Percentiles rank a stretch among this genome's conserved stretches.
phyloP scores from a whole-genome alignment of 805 yeast species.

The Nakazawaea wickerhamii region DNA sequence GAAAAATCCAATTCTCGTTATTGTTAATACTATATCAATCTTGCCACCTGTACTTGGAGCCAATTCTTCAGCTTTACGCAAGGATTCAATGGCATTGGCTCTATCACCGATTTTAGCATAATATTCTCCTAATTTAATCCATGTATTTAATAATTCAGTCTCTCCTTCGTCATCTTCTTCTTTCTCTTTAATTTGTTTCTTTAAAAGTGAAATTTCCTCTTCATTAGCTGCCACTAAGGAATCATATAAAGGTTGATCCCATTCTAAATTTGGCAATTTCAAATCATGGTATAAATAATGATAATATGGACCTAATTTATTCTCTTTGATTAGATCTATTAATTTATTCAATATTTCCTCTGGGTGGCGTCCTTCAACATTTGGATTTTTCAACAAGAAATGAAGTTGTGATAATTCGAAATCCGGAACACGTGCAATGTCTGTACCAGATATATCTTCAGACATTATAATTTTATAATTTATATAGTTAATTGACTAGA shows the following conservation, averaged over 20 bases:
- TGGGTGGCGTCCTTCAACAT: constrained; percentile 31
- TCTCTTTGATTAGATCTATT: constrained; percentile 45
- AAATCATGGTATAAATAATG: constrained; percentile 51
- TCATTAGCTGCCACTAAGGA: constrained; percentile 48
- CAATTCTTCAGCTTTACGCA: constrained; percentile 67
- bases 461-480: constrained; percentile 16
- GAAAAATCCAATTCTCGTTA: constrained; percentile 86
- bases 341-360: constrained; percentile 39
- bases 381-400: constrained; percentile 46
- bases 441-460: constrained; percentile 39
- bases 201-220: constrained; percentile 47
- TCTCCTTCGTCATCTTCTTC: constrained; percentile 81
- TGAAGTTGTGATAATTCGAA: constrained; percentile 76
- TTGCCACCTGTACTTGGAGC: constrained; percentile 87
- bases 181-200: constrained; percentile 45
- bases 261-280: constrained; percentile 35
- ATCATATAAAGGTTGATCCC: constrained; percentile 57
- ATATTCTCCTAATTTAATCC: constrained; percentile 80
- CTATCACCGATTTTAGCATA: constrained; percentile 83
- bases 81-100: constrained; percentile 57
- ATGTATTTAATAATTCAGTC: constrained; percentile 68
- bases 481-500: background rate
- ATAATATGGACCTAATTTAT: constrained; percentile 81
- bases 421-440: constrained; percentile 67
- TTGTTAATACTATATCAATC: constrained; percentile 78